phyloP scores from a whole-genome alignment of 768 basidiomycete genomes.

The Cystobasidium onofrii region DNA sequence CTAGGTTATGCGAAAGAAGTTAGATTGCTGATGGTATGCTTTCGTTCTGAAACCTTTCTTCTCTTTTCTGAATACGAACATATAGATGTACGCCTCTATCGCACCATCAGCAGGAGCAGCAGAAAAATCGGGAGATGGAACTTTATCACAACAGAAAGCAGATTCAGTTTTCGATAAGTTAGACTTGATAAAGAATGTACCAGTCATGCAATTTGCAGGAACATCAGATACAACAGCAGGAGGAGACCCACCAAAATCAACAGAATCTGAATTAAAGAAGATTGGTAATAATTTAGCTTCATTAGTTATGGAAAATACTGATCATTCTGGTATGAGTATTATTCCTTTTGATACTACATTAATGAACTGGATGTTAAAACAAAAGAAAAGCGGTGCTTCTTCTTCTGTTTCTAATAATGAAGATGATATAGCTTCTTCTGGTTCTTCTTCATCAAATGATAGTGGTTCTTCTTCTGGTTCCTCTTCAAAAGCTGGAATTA shows the following conservation, averaged over 20 bases:
- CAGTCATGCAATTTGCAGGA: conserved; percentile 32
- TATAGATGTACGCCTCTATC: background rate
- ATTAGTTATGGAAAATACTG: conserved; percentile 1
- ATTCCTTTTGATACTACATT: conserved; percentile 22
- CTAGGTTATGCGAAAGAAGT: too few species aligned
- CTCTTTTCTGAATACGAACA: background rate
- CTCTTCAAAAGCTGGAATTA: background rate
- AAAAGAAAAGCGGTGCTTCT: background rate
- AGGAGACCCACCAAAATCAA: conserved; percentile 5
- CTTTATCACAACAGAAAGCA: conserved; percentile 30
- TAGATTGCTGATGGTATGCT: too few species aligned
- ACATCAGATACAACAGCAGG: conserved; percentile 28
- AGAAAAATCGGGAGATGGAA: conserved; percentile 27
- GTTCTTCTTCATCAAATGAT: background rate
- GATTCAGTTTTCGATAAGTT: background rate
- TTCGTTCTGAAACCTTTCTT: too few species aligned
- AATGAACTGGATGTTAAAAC: conserved; percentile 31
- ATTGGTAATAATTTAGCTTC: background rate
- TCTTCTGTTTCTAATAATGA: background rate
- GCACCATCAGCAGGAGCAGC: conserved; percentile 31
- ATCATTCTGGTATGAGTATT: conserved; percentile 27
- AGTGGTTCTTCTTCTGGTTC: background rate
- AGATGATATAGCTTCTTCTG: background rate
- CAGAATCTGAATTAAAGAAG: conserved; percentile 3
- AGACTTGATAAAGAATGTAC: conserved; percentile 17